Evolutionary conservation across 495 filamentous ascomycete species (phyloP).

Genomic region (Apiosordaria backusii): DNA sequence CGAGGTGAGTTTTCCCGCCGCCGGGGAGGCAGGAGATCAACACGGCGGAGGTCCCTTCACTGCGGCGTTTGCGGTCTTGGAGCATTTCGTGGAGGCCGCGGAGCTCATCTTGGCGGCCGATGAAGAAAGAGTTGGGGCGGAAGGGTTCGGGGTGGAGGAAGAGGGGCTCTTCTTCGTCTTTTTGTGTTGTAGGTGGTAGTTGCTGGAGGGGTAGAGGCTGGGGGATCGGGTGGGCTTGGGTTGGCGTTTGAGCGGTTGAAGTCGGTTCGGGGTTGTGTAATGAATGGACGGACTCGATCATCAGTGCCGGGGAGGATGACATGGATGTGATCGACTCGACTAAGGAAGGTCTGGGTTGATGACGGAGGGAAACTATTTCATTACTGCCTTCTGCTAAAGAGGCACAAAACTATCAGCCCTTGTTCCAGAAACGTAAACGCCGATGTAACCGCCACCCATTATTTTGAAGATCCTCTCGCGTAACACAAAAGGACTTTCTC

Average conservation of each 20-base stretch:
- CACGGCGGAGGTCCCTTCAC: slow-evolving; percentile 62
- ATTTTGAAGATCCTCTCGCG: no score
- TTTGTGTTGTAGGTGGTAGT: not conserved
- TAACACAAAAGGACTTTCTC: not conserved
- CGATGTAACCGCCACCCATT: no score
- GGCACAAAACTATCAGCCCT: slow-evolving; percentile 34
- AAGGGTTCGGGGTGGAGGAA: slow-evolving; percentile 74
- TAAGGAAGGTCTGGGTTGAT: not conserved
- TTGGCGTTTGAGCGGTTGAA: not conserved
- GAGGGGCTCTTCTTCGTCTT: slow-evolving; percentile 33
- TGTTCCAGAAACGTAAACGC: no score
- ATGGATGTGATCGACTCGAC: not conserved
- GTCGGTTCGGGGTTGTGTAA: not conserved
- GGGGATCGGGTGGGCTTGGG: not conserved
- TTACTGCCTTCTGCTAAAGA: slow-evolving; percentile 37
- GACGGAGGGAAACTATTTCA: slow-evolving; percentile 30
- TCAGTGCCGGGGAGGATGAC: slow-evolving; percentile 9
- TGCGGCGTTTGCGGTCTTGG: slow-evolving; percentile 58
- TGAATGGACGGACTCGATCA: slow-evolving; percentile 4
- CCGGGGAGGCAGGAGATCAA: slow-evolving; percentile 72
- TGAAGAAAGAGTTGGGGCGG: slow-evolving; percentile 72
- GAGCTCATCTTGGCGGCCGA: slow-evolving; percentile 69
- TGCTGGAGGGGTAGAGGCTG: not conserved
- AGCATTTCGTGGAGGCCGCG: slow-evolving; percentile 64
- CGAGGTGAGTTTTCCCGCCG: slow-evolving; percentile 77